Base-by-base conservation (phyloP, 805 yeast genomes). In the Cyberlindnera mycetangii region DNA sequence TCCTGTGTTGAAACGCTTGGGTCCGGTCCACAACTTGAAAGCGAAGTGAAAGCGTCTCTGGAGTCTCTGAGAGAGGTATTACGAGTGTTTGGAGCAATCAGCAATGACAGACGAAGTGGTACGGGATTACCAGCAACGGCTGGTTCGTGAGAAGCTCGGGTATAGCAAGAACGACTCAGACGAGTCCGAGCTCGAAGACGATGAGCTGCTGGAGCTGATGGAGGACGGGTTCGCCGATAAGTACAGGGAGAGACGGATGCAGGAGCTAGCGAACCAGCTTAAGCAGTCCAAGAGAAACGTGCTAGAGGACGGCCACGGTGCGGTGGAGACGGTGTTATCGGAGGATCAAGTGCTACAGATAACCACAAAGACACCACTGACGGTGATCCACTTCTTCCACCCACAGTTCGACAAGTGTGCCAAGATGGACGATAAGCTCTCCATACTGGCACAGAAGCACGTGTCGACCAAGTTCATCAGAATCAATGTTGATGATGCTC, bases 381-480 rank as follows among this genome's bases (percentile, higher is more conserved):
- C 72, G 2, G 71, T 85, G 5, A 72, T 86, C 5, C 86, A 84
- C 53, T 84, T 87, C 56, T 79, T 71, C 56, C 80, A 82, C 48
- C 78, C 78, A 8, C 64, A 68, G 21, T 87, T 88, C 55, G 56
- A 61, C 25, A 76, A 83, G 49, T 87, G 96, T 64, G 58, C 65
- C 36, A 61, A 70, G 17, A 78, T 87, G 84, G 76, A 81, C 48
- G 59, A 67, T 4, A 69, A 71, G 48, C 53, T 74, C 22, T n/a
- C 39, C n/a, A 53, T 61, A 16, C 55, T 87, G 7, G 79, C 92
- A 1, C 71, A 71, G 45, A 77, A 74, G 50, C 86, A 87, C 62
- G 56, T 83, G 37, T 66, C 68, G 2, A 69, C 85, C 1, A 70
- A 69, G 45, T 77, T 84, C 47, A 61, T 74, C 17, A 70, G 75